Base-by-base conservation (phyloP, 2,329 filamentous ascomycete species). In the Aaosphaeria arxii region DNA sequence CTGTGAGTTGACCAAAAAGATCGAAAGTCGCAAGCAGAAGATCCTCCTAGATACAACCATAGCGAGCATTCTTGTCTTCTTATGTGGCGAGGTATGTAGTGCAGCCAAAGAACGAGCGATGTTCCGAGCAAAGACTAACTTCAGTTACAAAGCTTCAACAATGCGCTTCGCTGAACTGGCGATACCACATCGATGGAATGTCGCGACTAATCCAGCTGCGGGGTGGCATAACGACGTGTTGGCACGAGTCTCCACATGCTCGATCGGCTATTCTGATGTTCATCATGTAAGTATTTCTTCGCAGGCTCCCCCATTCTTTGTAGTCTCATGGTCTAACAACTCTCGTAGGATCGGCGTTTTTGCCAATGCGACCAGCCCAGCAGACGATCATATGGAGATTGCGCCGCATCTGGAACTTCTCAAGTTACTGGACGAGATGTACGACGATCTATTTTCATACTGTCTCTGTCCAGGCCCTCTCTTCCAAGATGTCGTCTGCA, bases 401-500 rank as follows among this genome's bases (percentile, higher is more conserved):
- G 56, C 47, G n/a, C 46, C 47, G 6, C 49, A 44, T 6, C 38
- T 52, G 1, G 40, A 54, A 7, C 51, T 58, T n/a, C 42, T 57
- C 6, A 40, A 48, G 11, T 51, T 63, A 30, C 49, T 62, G 1
- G 46, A 41, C 7, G 51, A 51, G 6, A n/a, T 61, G 3, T 66
- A 66, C 46, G 50, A 46, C 6, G 48, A 59, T 17, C 49, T 68
- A 6, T 67, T 67, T 35, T 63, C 64, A 1, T 59, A 65, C 31
- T 52, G 48, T 2, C 49, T 67, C 2, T 62, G 61, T 41, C 63
- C 64, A 5, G 58, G 54, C 4, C 30, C 49, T 1, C 51, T 68
- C 0, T 68, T 62, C 44, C 36, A 51, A 9, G 51, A 57, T 28
- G 53, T 64, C 35, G 49, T 68, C n/a, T 51, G 51, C 28, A 59